phyloP scores from a whole-genome alignment of 2,329 filamentous ascomycete species.

The Penicillium sp. region DNA sequence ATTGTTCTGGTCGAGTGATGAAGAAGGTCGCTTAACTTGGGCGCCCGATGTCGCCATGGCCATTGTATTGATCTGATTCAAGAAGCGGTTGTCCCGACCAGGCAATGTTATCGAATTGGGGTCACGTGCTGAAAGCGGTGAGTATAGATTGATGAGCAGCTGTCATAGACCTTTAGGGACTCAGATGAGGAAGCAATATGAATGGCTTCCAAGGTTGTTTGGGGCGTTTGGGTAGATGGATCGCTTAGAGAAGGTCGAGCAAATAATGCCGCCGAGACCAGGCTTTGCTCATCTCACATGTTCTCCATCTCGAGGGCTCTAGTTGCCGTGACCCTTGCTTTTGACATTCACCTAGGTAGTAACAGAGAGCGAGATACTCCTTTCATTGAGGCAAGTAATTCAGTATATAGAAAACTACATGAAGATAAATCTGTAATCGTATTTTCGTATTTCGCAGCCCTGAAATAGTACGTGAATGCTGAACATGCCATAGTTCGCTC shows the following conservation, averaged over 20 bases:
- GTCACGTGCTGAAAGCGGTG: constrained; percentile 3
- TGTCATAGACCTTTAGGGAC: background rate
- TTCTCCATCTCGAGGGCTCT: background rate
- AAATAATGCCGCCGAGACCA: background rate
- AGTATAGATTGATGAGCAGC: background rate
- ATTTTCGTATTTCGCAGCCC: background rate
- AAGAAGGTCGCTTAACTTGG: constrained; percentile 35
- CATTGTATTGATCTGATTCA: constrained; percentile 10
- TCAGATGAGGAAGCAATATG: background rate
- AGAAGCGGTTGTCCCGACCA: constrained; percentile 14
- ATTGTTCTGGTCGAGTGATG: constrained; percentile 22
- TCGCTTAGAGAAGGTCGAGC: background rate
- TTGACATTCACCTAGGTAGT: background rate
- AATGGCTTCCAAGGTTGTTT: background rate
- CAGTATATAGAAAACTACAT: background rate
- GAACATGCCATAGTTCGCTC: constrained; percentile 6
- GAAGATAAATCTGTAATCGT: too few relatives aligned
- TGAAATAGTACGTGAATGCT: background rate
- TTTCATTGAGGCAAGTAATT: background rate
- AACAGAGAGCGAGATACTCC: too few relatives aligned
- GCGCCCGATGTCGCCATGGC: constrained; percentile 32
- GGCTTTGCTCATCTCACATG: background rate
- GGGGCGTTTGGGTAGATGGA: background rate
- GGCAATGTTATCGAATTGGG: background rate
- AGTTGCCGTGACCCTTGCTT: background rate